Base-by-base conservation (phyloP, 768 basidiomycete genomes). In the Tulasnella sp. region DNA sequence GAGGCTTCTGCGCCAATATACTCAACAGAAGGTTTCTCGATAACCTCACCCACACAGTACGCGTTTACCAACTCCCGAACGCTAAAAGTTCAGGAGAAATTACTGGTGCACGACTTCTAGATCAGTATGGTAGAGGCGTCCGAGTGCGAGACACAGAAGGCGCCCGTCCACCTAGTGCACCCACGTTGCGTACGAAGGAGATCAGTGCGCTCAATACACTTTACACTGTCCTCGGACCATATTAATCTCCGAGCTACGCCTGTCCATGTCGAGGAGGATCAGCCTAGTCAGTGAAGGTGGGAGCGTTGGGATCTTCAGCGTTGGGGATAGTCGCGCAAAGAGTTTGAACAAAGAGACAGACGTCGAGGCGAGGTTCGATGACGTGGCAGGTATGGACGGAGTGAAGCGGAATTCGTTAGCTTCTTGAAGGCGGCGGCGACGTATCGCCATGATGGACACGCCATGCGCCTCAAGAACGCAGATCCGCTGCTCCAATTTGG, bases 371-470 rank as follows among this genome's bases (percentile, higher is more conserved):
- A 88, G 87, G 71, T 99, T 99, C 76, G 84, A 84, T 73, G 93
- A 99, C 69, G 91, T 99, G 17, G 96, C 96, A 15, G 96, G 96
- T 38, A 98, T 98, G 95, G 96, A 99, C 73, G 96, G 98, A 73
- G 96, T 93, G 45, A 99, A 99, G 77, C 89, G 90, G 96, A 99
- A 71, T 99, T 98, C 66, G 96, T 99, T 70, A 94, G 95, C 67
- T 98, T 99, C 77, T 77, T 99, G 68, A 97, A 97, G 84, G 93
- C 85, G 75, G 97, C 88, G 0, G 94, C 98, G 44, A 95, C 96
- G 7, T 97, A 98, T 70, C 96, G 98, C 68, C 96, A 99, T 76
- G 96, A 96, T 23, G 96, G 96, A 3, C 96, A 99, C 72, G 96
- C 96, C 23, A 85, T 98, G 47, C 93, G 90, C 79, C 75, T 99